Evolutionary conservation across 441 rosid genomes (phyloP).

Genomic region (Breynia disticha): DNA sequence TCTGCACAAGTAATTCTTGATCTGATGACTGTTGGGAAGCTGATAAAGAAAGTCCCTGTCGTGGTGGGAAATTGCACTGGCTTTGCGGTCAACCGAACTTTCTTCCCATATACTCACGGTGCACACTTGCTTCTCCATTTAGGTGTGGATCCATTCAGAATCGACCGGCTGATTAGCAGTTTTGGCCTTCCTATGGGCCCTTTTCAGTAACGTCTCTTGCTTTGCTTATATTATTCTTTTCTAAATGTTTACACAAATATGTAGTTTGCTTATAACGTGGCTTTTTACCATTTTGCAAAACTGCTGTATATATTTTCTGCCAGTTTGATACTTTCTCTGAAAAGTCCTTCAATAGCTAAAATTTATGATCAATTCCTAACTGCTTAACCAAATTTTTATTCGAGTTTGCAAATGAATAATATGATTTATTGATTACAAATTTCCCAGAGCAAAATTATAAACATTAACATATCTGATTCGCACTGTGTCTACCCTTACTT

Average conservation of each 20-base stretch:
- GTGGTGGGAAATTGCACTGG: conserved; percentile 96
- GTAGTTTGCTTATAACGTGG: too few species aligned
- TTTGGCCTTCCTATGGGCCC: conserved; percentile 95
- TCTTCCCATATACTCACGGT: conserved; percentile 78
- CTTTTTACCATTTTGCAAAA: too few species aligned
- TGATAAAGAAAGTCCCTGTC: conserved; percentile 85
- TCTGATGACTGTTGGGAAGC: conserved; percentile 79
- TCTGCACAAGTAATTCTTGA: conserved; percentile 85
- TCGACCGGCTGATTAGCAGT: conserved; percentile 62
- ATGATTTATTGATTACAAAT: too few species aligned
- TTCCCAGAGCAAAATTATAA: too few species aligned
- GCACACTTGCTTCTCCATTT: conserved; percentile 58
- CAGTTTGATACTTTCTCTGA: too few species aligned
- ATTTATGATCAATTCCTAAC: too few species aligned
- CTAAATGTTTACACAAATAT: background rate
- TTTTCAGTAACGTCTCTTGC: conserved; percentile 59
- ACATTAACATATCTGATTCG: too few species aligned
- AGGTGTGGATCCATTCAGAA: conserved; percentile 86
- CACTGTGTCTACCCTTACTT: too few species aligned
- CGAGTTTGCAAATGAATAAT: too few species aligned
- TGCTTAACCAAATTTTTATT: too few species aligned
- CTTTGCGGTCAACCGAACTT: conserved; percentile 88
- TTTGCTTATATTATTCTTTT: conserved; percentile 11
- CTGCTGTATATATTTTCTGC: too few species aligned
- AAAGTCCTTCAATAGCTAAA: too few species aligned